Evolutionary conservation across 805 yeast species (phyloP), one percentile per base, ranked within the genome.

Genomic region (Starmerella khaoyaiensis): DNA sequence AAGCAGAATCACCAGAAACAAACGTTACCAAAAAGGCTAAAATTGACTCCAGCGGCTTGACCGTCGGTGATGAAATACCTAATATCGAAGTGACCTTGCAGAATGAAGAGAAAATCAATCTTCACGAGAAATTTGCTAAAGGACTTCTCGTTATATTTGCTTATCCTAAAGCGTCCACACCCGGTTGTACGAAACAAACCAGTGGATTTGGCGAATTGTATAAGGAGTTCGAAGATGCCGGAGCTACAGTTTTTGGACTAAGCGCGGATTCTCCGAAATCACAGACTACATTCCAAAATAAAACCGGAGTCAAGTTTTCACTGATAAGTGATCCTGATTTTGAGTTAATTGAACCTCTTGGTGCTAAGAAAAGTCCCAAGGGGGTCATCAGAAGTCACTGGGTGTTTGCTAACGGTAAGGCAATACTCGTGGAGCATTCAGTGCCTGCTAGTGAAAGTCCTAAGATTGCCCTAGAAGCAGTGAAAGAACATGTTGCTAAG

Each of bases 161-260:
- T 15, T 87, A 86, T 55, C 97, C 97, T 37, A 77, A 69, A 53
- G 97, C 97, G 0, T 74, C 79, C 19, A 87, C 97, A 0, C 94
- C 95, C 1, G 98, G 98, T 3, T 90, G 98, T 59, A 87, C 98
- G 1, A 71, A 83, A 50, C 98, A 87, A 61, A 96, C 86, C 2
- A 71, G 79, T 55, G 95, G 95, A 0, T 90, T 79, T 56, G 74
- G 90, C 50, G 76, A 72, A 46, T 72, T 72, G 49, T 76, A 61
- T 55, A 63, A 67, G 2, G 62, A 67, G 28, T 68, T 79, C 50
- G 57, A 63, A 31, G 61, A 69, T 26, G 69, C 68, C 18, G 50
- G 53, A 15, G 76, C 75, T 2, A 61, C 70, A 0, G 76, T 87
- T 1, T 74, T 69, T 49, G 98, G 98, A 0, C 57, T 87, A 34